Percentiles rank a stretch among this genome's conserved stretches.
These are phyloP conservation scores for Cystobasidiaceae sp. DNA, from an alignment of 1,284 basidiomycete species.

Conservation along the genomic window DNA sequence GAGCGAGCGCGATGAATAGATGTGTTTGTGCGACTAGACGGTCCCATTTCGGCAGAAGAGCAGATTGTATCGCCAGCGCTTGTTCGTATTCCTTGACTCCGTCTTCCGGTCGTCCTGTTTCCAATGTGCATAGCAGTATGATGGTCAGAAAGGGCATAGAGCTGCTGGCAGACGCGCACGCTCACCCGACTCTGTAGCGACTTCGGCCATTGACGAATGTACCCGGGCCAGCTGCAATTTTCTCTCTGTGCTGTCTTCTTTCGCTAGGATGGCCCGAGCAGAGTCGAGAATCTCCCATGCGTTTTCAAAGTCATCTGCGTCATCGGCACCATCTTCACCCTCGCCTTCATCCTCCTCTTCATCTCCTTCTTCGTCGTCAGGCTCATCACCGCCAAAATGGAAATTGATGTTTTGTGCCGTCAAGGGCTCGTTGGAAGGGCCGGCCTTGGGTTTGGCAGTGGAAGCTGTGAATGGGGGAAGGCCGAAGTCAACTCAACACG, in stretches of 20 bases:
- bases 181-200: slow-evolving; percentile 39
- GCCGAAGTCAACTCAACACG: slow-evolving; percentile 80
- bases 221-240: slow-evolving; percentile 38
- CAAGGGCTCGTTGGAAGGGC: slow-evolving; percentile 3
- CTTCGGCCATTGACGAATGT: slow-evolving; percentile 40
- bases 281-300: slow-evolving; percentile 40
- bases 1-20: slow-evolving; percentile 42
- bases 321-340: slow-evolving; percentile 28
- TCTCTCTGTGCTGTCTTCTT: slow-evolving; percentile 17
- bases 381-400: slow-evolving; percentile 37
- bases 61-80: slow-evolving; percentile 32
- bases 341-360: slow-evolving; percentile 51
- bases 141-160: not conserved
- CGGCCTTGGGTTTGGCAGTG: slow-evolving; percentile 51
- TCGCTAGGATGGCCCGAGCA: slow-evolving; percentile 34
- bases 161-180: not conserved
- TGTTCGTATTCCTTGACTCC: slow-evolving; percentile 39
- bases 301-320: slow-evolving; percentile 40
- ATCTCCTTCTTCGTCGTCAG: slow-evolving; percentile 25
- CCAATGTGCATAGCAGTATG: slow-evolving; percentile 44
- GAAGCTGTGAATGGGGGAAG: slow-evolving; percentile 19
- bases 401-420: slow-evolving; percentile 33
- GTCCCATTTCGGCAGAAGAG: slow-evolving; percentile 33
- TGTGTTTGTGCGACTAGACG: slow-evolving; percentile 40
- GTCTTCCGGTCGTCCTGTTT: slow-evolving; percentile 47